Conservation (phyloP, 805 yeast genomes). For the Sungouiozyma ichnusensis region DNA sequence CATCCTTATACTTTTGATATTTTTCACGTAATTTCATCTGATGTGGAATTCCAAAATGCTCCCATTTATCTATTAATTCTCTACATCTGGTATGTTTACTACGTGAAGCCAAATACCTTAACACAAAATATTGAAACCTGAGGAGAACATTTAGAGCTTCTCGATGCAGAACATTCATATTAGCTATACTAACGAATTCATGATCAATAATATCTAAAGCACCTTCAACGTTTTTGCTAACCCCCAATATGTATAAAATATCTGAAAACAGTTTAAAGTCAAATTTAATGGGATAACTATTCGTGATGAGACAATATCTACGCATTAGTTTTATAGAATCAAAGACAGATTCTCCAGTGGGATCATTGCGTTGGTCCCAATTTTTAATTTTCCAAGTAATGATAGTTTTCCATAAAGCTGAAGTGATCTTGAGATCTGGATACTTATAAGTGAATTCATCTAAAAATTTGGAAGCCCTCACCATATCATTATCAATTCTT, state of each 20-base stretch:
- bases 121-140: slow-evolving; percentile 15
- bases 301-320: neutral
- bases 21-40: slow-evolving; percentile 8
- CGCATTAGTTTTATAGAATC: neutral
- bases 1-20: slow-evolving; percentile 3
- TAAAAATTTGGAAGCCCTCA: slow-evolving; percentile 10
- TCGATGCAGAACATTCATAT: neutral
- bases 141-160: slow-evolving; percentile 8
- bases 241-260: slow-evolving; percentile 9
- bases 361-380: neutral
- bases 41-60: slow-evolving; percentile 7
- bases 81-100: slow-evolving; percentile 9
- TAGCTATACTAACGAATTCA: neutral
- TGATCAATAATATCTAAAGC: slow-evolving; percentile 11
- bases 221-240: slow-evolving; percentile 11
- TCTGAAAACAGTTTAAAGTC: slow-evolving; percentile 12
- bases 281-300: slow-evolving; percentile 7
- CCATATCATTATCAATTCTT: slow-evolving; percentile 8
- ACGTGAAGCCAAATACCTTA: slow-evolving; percentile 11
- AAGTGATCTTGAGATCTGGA: slow-evolving; percentile 13
- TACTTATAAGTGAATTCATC: slow-evolving; percentile 14
- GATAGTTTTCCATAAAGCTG: slow-evolving; percentile 21
- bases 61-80: slow-evolving; percentile 18
- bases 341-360: neutral
- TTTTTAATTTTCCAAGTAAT: slow-evolving; percentile 10